Evolutionary conservation across 2,329 filamentous ascomycete species (phyloP).

Genomic region (Colletotrichum echinochloae): DNA sequence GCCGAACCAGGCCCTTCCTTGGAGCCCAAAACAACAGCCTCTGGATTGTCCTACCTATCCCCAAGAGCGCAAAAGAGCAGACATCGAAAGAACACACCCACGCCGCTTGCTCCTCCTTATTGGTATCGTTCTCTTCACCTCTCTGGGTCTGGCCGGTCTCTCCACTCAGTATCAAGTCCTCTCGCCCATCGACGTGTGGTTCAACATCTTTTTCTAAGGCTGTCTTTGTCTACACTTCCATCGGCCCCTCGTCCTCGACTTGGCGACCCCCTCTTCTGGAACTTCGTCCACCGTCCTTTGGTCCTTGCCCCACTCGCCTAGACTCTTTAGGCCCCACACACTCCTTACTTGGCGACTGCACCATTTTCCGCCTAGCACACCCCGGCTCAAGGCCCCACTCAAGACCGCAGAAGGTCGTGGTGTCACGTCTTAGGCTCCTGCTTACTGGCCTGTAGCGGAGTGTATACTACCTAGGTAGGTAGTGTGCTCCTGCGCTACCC

Average conservation of each 20-base stretch:
- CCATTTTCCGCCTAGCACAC: constrained; percentile 24
- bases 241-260: constrained; percentile 13
- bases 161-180: constrained; percentile 16
- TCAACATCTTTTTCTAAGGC: constrained; percentile 9
- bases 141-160: neutral
- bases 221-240: constrained; percentile 19
- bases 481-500: constrained; percentile 20
- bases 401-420: constrained; percentile 9
- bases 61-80: neutral
- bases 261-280: constrained; percentile 14
- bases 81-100: neutral
- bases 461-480: neutral
- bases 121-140: neutral
- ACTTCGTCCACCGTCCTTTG: constrained; percentile 24
- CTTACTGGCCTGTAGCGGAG: constrained; percentile 1
- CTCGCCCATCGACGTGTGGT: neutral
- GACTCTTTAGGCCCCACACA: constrained; percentile 28
- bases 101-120: neutral
- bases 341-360: constrained; percentile 19
- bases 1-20: neutral
- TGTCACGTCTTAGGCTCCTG: constrained; percentile 7
- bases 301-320: constrained; percentile 20
- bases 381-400: constrained; percentile 21
- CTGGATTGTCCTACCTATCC: constrained; percentile 4
- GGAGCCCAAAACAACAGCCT: neutral